Conservation (phyloP, 2,329 filamentous ascomycete species). For the Hortaea werneckii region DNA sequence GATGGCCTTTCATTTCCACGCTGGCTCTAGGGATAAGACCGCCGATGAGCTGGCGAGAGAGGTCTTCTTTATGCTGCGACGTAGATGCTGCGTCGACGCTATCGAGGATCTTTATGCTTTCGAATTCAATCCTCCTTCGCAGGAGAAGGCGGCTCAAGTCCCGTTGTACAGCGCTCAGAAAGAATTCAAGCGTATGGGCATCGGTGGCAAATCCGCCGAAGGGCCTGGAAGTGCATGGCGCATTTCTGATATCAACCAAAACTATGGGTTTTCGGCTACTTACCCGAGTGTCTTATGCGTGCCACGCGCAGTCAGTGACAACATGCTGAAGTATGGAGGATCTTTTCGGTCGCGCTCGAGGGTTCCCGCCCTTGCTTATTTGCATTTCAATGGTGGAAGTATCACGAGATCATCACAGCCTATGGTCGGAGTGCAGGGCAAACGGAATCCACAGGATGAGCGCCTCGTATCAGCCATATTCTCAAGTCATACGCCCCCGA, state of each 20-base stretch:
- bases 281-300: conserved; percentile 82
- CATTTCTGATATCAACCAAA: conserved; percentile 77
- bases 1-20: conserved; percentile 77
- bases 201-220: conserved; percentile 68
- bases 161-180: conserved; percentile 71
- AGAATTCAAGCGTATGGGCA: conserved; percentile 80
- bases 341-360: conserved; percentile 80
- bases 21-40: conserved; percentile 41
- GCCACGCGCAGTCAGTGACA: conserved; percentile 87
- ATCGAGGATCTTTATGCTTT: conserved; percentile 91
- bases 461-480: conserved; percentile 89
- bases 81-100: conserved; percentile 66
- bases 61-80: conserved; percentile 76
- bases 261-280: conserved; percentile 86
- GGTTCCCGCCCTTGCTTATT: conserved; percentile 82
- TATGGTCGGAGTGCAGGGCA: conserved; percentile 66
- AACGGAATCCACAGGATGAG: conserved; percentile 91
- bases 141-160: conserved; percentile 66
- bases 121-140: conserved; percentile 58
- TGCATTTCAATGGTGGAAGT: conserved; percentile 96
- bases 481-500: conserved; percentile 43
- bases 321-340: conserved; percentile 85
- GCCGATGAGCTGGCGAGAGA: conserved; percentile 52
- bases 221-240: conserved; percentile 60
- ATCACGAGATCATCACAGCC: conserved; percentile 94